Evolutionary conservation across 2,329 filamentous ascomycete species (phyloP), one percentile per base, ranked within the genome.

Genomic region (Penicillium nordicum): DNA sequence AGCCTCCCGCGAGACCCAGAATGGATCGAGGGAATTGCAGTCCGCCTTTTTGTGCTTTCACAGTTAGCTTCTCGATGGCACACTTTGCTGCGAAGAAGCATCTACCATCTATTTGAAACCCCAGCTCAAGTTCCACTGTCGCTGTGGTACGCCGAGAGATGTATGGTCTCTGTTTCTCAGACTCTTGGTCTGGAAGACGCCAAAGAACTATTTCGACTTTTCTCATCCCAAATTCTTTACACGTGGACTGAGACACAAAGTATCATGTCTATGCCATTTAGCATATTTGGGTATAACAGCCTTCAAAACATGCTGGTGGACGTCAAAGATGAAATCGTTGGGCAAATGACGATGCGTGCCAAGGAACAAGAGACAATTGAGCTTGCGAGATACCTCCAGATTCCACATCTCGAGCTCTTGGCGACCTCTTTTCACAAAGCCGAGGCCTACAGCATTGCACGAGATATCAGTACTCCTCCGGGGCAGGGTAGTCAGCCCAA

Each of bases 91-190:
- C 87, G 92, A 50, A 86, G 89, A 61, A 92, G 91, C 62, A 89
- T 96, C 18, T 99, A 97, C 71, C 89, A 94, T 71, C 92, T 97
- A 23, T 96, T 97, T 65, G 94, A 97, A 71, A 91, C 88, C 0
- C 89, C 92, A 1, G 90, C 89, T 1, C 85, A 86, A 55, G 84
- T 96, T 14, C 75, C 82, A 3, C 74, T 77, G 11, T 88, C 88
- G 7, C 79, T 81, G 21, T 77, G 80, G 21, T 88, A 97, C 74
- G 92, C 93, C 1, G 84, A 83, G 53, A 82, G 82, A 50, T 95
- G 90, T 64, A 79, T 97, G 42, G 71, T 73, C 5, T 79, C 82
- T 12, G 85, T 97, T 32, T 85, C 92, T 4, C 74, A 71, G 12
- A 80, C 82, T 0, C 81, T 97, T 34, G 75, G 80, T 0, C 80